phyloP scores from a whole-genome alignment of 2,329 filamentous ascomycete species.

The Phyllosticta capitalensis region DNA sequence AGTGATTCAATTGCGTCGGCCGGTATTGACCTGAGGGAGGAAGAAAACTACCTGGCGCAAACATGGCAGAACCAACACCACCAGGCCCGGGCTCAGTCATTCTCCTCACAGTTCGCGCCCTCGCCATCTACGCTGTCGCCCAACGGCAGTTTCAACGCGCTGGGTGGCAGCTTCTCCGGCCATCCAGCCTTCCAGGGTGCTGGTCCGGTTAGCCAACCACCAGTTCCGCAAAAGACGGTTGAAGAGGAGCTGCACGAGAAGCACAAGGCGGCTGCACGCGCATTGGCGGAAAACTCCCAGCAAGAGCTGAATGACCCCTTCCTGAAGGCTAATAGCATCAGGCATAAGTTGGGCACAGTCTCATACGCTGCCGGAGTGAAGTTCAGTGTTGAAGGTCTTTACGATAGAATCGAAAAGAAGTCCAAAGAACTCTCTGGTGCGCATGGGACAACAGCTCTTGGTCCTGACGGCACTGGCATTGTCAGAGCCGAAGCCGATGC shows the following conservation, averaged over 20 bases:
- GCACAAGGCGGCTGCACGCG: conserved; percentile 57
- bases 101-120: conserved; percentile 20
- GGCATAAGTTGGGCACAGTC: conserved; percentile 48
- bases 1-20: conserved; percentile 77
- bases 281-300: conserved; percentile 49
- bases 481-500: conserved; percentile 48
- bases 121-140: conserved; percentile 24
- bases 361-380: conserved; percentile 49
- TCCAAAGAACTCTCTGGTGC: conserved; percentile 19
- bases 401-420: conserved; percentile 27
- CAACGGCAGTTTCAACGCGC: conserved; percentile 38
- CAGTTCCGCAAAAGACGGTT: conserved; percentile 55
- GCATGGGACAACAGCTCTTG: conserved; percentile 23
- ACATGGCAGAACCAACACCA: conserved; percentile 46
- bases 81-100: conserved; percentile 32
- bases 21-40: conserved; percentile 77
- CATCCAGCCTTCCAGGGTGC: conserved; percentile 31
- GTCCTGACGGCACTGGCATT: conserved; percentile 52
- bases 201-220: conserved; percentile 41
- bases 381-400: conserved; percentile 49
- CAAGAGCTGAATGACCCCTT: conserved; percentile 69
- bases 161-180: conserved; percentile 28
- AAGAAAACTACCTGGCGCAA: conserved; percentile 71
- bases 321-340: conserved; percentile 51
- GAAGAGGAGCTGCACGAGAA: conserved; percentile 56